Evolutionary conservation across 2,329 filamentous ascomycete genomes (phyloP), one percentile per base, ranked within the genome.

Genomic region (Fonsecaea nubica): DNA sequence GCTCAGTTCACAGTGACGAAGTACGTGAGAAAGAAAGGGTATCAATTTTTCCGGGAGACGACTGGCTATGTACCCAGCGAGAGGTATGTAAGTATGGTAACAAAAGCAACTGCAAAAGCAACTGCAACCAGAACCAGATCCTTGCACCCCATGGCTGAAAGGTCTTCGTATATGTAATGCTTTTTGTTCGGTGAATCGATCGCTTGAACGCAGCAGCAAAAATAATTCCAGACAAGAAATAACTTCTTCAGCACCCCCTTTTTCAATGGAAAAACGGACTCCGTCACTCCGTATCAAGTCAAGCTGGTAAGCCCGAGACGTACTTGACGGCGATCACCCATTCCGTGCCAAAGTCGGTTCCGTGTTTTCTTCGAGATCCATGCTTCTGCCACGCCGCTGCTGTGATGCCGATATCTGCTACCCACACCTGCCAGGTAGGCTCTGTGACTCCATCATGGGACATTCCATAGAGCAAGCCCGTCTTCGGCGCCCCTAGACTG

Each of bases 401-500:
- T 54, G 71, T 72, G 55, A 76, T 86, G 0, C 95, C 94, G 71
- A 97, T 90, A 76, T 99, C 95, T 1, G 90, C 92, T 12, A 98
- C 87, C 75, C 88, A 92, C 1, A 98, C 81, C 61, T 90, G 87
- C 93, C 93, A 97, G 65, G 36, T 77, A 1, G 68, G 32, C 7
- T 74, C 72, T 4, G 72, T 65, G 25, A 69, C 40, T 0, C 85
- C 87, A 30, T 61, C 58, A 5, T 85, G 85, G 25, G 87, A 85
- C 70, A 97, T 84, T 0, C 91, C 92, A 73, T 92, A 91, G 6
- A 97, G 79, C 1, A 98, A 80, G 0, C 95, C 95, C 2, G 88
- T 89, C 75, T 97, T 93, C 0, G 95, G 94, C 1, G 92, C 93
- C 1, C 92, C 94, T 62, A 98, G 87, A 35, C 91, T 90, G 3